These are phyloP conservation scores for Diaporthe ampelina DNA, from an alignment of 2,329 filamentous ascomycete species.

Conservation along the genomic window DNA sequence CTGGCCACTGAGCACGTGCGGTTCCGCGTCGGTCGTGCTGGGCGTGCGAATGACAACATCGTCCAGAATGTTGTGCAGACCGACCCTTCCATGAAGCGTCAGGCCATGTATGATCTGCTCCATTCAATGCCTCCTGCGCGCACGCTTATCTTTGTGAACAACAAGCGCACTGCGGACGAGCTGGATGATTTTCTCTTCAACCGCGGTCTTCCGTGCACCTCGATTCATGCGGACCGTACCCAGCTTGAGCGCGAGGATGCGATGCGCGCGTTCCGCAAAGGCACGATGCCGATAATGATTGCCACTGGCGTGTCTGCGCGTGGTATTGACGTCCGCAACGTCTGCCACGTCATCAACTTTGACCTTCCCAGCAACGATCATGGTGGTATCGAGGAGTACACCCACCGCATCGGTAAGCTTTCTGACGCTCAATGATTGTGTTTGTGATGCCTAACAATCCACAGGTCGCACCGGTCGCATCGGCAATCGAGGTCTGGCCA, in stretches of 20 bases:
- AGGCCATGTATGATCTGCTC: constrained; percentile 80
- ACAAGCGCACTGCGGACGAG: constrained; percentile 81
- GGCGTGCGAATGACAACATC: constrained; percentile 87
- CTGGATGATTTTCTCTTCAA: constrained; percentile 93
- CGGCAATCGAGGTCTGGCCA: constrained; percentile 86
- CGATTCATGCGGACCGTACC: constrained; percentile 88
- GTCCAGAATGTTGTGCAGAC: constrained; percentile 80
- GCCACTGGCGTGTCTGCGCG: constrained; percentile 90
- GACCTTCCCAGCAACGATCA: constrained; percentile 82
- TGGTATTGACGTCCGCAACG: constrained; percentile 88
- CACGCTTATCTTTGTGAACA: constrained; percentile 92
- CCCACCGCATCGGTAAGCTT: constrained; percentile 87
- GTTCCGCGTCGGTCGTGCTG: constrained; percentile 88
- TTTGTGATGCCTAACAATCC: constrained; percentile 10
- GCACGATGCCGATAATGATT: constrained; percentile 82
- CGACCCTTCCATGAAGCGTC: constrained; percentile 75
- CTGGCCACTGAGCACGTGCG: constrained; percentile 81
- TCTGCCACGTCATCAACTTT: constrained; percentile 94
- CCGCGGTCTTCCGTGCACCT: constrained; percentile 82
- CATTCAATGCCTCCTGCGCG: constrained; percentile 78
- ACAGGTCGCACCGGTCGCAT: constrained; percentile 94
- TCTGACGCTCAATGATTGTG: background rate
- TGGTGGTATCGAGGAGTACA: constrained; percentile 94
- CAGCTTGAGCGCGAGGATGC: constrained; percentile 94
- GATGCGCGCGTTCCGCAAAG: constrained; percentile 85